phyloP scores from a whole-genome alignment of 176 grass and related monocot genomes.

The Avena atlantica region DNA sequence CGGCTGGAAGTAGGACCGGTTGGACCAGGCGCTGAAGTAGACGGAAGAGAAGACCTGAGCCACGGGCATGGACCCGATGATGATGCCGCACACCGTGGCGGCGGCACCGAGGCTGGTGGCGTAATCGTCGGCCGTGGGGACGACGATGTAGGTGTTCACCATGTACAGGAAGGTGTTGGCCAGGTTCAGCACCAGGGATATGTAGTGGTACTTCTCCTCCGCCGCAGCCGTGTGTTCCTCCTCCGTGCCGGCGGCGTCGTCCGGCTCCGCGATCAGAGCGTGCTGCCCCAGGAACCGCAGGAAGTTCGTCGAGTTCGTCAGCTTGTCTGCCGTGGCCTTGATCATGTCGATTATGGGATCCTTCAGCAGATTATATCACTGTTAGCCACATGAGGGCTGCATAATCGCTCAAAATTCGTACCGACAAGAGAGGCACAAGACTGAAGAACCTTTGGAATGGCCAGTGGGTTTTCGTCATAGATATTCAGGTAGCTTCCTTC shows the following conservation, averaged over 20 bases:
- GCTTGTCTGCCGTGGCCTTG: constrained; percentile 30
- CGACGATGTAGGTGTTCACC: constrained; percentile 32
- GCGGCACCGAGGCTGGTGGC: constrained; percentile 26
- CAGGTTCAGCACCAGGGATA: constrained; percentile 25
- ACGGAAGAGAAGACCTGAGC: constrained; percentile 14
- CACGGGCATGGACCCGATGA: constrained; percentile 30
- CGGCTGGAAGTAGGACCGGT: constrained; percentile 20
- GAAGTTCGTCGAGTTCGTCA: constrained; percentile 25
- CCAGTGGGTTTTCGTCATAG: constrained; percentile 16
- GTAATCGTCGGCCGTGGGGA: constrained; percentile 27
- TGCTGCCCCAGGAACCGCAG: constrained; percentile 17
- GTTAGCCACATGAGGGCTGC: not conserved
- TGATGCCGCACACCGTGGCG: constrained; percentile 25
- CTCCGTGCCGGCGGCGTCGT: not conserved
- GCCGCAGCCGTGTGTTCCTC: not conserved
- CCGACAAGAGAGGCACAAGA: not conserved
- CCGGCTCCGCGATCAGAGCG: not conserved
- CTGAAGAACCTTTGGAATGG: constrained; percentile 15
- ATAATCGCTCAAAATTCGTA: no score
- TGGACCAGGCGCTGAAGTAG: constrained; percentile 33
- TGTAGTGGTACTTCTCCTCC: constrained; percentile 14
- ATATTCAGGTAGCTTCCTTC: constrained; percentile 23
- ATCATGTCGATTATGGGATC: constrained; percentile 25
- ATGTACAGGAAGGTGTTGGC: constrained; percentile 35
- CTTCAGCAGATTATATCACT: not conserved